Conservation (phyloP, 257 asterid genomes). For the Leptodermis oblonga region DNA sequence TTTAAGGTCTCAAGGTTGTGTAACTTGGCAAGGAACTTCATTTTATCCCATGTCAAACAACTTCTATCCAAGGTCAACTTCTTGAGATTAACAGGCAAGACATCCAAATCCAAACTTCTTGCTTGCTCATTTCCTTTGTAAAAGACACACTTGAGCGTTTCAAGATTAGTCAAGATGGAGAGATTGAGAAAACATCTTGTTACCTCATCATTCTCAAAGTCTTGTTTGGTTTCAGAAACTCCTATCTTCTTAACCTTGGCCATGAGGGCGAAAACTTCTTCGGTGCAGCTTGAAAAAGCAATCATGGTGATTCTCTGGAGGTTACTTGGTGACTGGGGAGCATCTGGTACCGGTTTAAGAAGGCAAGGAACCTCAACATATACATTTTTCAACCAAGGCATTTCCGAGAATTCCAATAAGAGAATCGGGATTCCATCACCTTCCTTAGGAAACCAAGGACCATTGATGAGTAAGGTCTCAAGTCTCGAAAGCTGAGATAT, state of each 20-base stretch:
- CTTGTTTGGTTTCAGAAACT: constrained; percentile 21
- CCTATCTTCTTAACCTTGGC: constrained; percentile 31
- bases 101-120: not conserved
- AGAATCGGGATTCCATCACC: not conserved
- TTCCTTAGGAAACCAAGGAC: constrained; percentile 13
- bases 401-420: constrained; percentile 1
- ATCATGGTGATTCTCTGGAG: constrained; percentile 21
- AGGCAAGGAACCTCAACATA: constrained; percentile 15
- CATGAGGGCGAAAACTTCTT: constrained; percentile 12
- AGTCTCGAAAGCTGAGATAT: constrained; percentile 14
- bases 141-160: not conserved
- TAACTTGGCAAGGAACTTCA: not conserved
- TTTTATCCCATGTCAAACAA: constrained; percentile 6
- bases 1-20: constrained; percentile 9
- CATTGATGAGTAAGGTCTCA: constrained; percentile 26
- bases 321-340: not conserved
- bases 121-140: not conserved
- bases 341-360: not conserved
- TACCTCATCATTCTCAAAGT: not conserved
- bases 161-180: not conserved
- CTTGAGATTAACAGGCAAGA: not conserved
- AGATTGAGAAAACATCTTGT: not conserved
- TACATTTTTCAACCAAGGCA: constrained; percentile 28
- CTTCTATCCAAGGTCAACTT: constrained; percentile 8
- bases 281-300: constrained; percentile 18